Base-by-base conservation (phyloP, 2,329 filamentous ascomycete species). In the Ceratocystiopsis sp. region DNA sequence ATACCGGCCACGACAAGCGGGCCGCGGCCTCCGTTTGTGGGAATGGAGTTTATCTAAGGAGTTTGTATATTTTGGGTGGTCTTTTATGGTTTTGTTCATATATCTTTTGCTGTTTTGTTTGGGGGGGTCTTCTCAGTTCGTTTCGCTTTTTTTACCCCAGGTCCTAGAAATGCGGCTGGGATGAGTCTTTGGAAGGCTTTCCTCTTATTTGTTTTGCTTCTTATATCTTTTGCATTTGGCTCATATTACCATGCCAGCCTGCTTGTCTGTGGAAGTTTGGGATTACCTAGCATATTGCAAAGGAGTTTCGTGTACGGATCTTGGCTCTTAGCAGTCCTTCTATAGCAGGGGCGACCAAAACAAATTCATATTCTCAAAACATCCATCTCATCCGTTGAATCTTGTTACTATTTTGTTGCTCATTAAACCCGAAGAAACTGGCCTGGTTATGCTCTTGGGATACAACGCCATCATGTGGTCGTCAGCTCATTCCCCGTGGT, bases 41-140 rank as follows among this genome's bases (percentile, higher is more conserved):
- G 42, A 37, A 40, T 45, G 13, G 44, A 43, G 14, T 45, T 45
- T 35, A 45, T 45, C 18, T 45, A 15, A 43, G 9, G n/a, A 11
- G 14, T 17, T 17, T 36, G 35, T 17, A 11, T 11, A 16, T 17
- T 17, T 36, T 11, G n/a, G n/a, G 7, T 36, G 10, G 10, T n/a
- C 6, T 36, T 16, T 36, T 36, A 6, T 21, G 19, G 7, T 21
- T 21, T 36, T 36, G 14, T 36, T 17, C 18, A 18, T 16, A 36
- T 36, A 36, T 16, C 3, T 36, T 16, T 17, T 17, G 12, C 17
- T 18, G n/a, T 36, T 36, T 36, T 36, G 17, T 36, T 36, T 36
- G 18, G 17, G 25, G 25, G 19, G 25, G 9, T 17, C n/a, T 16
- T n/a, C 2, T 17, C 2, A 16, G 10, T 6, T n/a, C 17, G n/a